Evolutionary conservation across 176 grass and related monocot species (phyloP).

Genomic region (Paspalum vaginatum): DNA sequence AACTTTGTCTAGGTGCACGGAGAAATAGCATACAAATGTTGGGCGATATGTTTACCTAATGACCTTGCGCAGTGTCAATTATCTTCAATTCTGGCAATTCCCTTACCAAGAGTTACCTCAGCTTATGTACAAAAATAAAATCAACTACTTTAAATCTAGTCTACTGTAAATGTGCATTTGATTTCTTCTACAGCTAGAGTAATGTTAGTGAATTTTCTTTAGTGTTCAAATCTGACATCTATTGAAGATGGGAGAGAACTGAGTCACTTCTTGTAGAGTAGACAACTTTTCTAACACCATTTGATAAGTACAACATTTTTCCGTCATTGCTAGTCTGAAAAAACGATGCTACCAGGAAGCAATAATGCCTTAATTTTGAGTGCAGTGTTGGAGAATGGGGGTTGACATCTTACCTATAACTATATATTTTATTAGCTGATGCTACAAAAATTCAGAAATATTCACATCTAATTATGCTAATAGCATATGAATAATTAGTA

Average conservation of each 20-base stretch:
- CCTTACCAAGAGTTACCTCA: neutral
- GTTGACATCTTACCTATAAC: neutral
- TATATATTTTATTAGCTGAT: neutral
- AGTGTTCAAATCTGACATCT: neutral
- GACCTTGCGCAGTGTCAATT: neutral
- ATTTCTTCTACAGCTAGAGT: neutral
- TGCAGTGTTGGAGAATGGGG: neutral
- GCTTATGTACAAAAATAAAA: neutral
- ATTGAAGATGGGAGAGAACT: neutral
- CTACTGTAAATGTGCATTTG: neutral
- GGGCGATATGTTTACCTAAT: neutral
- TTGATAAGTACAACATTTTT: slow-evolving; percentile 6
- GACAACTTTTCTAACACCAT: neutral
- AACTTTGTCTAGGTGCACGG: neutral
- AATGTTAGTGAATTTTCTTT: neutral
- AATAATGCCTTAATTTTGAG: neutral
- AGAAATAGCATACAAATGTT: slow-evolving; percentile 3
- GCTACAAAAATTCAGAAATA: neutral
- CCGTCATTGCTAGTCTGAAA: neutral
- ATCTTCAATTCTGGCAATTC: neutral
- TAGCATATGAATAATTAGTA: neutral
- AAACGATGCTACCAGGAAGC: neutral
- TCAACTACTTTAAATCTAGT: neutral
- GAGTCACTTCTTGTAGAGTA: neutral
- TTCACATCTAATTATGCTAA: neutral